A percentile compares a stretch with the other conserved stretches of the same genome.
phyloP scores from a whole-genome alignment of 768 basidiomycete genomes.

The Rhodotorula sphaerocarpa region DNA sequence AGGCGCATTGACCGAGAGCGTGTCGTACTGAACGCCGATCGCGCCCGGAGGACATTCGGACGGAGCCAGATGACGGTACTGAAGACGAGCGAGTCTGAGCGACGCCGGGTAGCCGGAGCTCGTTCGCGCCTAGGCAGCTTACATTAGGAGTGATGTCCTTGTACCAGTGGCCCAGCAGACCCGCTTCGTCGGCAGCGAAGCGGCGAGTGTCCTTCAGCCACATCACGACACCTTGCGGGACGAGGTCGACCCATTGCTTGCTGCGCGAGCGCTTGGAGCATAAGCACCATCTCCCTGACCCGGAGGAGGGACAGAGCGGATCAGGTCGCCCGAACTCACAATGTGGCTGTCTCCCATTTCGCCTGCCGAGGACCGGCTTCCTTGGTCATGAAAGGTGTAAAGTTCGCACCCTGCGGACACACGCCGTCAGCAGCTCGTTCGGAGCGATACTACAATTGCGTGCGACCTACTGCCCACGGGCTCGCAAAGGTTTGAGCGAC shows the following conservation, averaged over 20 bases:
- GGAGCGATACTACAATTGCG: too few species aligned
- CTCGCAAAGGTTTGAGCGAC: constrained; percentile 40
- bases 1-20: constrained; percentile 51
- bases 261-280: neutral
- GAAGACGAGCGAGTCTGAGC: too few species aligned
- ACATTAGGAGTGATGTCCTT: constrained; percentile 14
- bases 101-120: too few species aligned
- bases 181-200: neutral
- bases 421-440: neutral
- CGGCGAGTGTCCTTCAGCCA: constrained; percentile 15
- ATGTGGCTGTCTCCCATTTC: constrained; percentile 24
- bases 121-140: too few species aligned
- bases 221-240: constrained; percentile 18
- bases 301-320: neutral
- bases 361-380: constrained; percentile 25
- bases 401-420: constrained; percentile 41
- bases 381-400: constrained; percentile 38
- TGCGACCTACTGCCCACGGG: constrained; percentile 43
- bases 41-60: constrained; percentile 13
- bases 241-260: neutral
- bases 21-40: constrained; percentile 48
- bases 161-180: constrained; percentile 30
- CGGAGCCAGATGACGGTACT: constrained; percentile 7
- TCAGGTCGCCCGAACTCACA: constrained; percentile 17
- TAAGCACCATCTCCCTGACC: neutral